Conservation (phyloP, 176 grass and related monocot genomes). For the Carex scoparia region DNA sequence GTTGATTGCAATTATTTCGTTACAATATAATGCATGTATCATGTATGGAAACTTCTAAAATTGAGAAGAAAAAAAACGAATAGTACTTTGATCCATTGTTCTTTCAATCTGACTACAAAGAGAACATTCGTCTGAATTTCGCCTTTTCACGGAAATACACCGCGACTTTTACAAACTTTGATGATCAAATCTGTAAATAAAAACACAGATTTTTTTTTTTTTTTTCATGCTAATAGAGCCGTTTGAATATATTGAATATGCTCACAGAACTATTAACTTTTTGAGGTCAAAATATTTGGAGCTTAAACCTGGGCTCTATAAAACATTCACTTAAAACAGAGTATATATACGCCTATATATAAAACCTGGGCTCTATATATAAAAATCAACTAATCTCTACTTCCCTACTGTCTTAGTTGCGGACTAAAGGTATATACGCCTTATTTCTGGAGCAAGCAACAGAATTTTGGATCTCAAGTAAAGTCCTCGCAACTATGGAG, state of each 20-base stretch:
- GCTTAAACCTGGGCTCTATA: neutral
- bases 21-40: neutral
- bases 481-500: neutral
- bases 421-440: neutral
- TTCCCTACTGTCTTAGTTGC: neutral
- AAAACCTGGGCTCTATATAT: neutral
- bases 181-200: no score
- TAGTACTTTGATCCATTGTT: no score
- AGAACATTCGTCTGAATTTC: no score
- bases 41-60: neutral
- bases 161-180: no score
- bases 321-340: neutral
- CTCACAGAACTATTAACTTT: neutral
- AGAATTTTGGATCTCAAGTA: constrained; percentile 18
- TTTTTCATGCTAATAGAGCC: no score
- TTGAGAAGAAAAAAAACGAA: neutral
- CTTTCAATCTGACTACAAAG: no score
- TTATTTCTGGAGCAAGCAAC: constrained; percentile 7
- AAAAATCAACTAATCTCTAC: neutral
- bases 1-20: neutral
- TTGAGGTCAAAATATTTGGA: neutral
- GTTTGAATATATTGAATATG: no score
- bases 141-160: no score
- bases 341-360: no score
- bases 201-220: no score